phyloP scores from a whole-genome alignment of 73 alveolate species.

The Effrenium voratum region DNA sequence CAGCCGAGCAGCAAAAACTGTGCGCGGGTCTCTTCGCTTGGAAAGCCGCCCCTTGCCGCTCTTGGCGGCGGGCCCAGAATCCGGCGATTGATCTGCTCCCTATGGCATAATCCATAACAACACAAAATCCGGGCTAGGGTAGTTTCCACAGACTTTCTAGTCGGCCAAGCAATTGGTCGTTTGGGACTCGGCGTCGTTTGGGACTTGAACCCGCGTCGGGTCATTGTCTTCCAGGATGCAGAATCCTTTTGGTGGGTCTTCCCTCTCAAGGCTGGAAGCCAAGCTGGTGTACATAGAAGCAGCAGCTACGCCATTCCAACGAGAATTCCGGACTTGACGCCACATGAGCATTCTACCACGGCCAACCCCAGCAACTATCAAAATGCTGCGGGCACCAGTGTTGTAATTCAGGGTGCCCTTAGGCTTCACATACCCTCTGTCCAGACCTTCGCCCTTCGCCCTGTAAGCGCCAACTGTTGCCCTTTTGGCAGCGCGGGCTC shows the following conservation, averaged over 20 bases:
- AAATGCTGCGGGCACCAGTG: not conserved
- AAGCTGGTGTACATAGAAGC: not conserved
- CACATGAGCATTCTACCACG: not conserved
- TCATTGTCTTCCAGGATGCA: not conserved
- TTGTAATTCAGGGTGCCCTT: not conserved
- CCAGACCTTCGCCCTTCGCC: too few relatives aligned
- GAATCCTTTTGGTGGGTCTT: not conserved
- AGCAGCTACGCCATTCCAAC: not conserved
- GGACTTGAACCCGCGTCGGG: not conserved
- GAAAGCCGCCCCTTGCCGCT: not conserved
- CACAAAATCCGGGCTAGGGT: not conserved
- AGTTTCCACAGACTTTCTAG: not conserved
- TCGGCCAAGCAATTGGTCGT: not conserved
- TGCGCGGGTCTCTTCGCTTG: not conserved
- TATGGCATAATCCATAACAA: not conserved
- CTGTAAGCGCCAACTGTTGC: not conserved
- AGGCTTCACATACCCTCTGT: too few relatives aligned
- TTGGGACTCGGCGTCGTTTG: not conserved
- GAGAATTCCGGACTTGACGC: not conserved
- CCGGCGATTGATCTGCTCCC: not conserved
- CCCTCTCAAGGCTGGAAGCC: not conserved
- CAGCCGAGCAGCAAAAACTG: not conserved
- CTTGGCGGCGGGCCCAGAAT: not conserved
- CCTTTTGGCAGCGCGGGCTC: not conserved
- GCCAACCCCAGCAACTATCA: not conserved